Evolutionary conservation across 1,139 yeast species (phyloP).

Genomic region (Taphrina betulina): DNA sequence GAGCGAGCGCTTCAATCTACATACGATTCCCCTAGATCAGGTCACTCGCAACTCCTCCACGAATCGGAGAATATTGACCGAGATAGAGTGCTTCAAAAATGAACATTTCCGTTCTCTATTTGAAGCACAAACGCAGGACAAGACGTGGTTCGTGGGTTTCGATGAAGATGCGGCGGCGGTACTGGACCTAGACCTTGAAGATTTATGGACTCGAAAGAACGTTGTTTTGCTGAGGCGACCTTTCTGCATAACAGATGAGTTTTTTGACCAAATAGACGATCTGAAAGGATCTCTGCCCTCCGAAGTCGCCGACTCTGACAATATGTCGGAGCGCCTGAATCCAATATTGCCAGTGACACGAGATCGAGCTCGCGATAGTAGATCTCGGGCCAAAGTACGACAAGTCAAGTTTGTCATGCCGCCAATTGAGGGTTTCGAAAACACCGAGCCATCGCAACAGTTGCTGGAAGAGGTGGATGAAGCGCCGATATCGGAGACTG

Average conservation of each 20-base stretch:
- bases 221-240: constrained; percentile 10
- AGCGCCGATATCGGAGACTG: no score
- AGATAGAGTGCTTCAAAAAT: constrained; percentile 8
- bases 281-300: constrained; percentile 1
- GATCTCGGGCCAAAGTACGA: constrained; percentile 4
- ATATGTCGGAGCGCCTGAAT: constrained; percentile 11
- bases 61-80: constrained; percentile 8
- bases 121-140: background rate
- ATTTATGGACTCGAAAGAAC: background rate
- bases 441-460: background rate
- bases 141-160: constrained; percentile 9
- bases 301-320: background rate
- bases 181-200: constrained; percentile 1
- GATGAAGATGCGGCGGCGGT: constrained; percentile 17
- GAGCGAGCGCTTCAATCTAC: background rate
- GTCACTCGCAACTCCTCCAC: background rate
- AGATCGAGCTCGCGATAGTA: constrained; percentile 17
- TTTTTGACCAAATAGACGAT: constrained; percentile 6
- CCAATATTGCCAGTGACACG: constrained; percentile 15
- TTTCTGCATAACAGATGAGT: constrained; percentile 2
- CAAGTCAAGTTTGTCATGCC: constrained; percentile 11
- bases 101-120: background rate
- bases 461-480: background rate
- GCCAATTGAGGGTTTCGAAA: background rate
- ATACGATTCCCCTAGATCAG: background rate